Conservation (phyloP, 139 green algal genomes). For the Gonium pectorale region DNA sequence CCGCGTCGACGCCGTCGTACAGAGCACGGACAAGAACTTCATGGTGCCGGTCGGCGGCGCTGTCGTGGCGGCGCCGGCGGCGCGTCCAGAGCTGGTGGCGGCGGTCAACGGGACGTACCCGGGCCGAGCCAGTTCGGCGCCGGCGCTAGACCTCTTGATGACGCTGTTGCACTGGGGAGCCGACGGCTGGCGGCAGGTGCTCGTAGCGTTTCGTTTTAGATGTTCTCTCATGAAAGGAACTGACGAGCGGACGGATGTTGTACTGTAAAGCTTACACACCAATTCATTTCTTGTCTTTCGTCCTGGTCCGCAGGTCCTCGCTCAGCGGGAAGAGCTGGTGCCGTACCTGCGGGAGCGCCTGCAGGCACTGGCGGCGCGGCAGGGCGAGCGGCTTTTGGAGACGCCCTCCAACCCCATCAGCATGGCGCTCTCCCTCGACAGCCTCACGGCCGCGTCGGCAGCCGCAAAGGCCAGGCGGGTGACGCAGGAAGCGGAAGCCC, state of each 20-base stretch:
- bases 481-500: not conserved
- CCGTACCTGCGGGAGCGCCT: constrained; percentile 66
- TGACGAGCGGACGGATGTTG: too few relatives aligned
- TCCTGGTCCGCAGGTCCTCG: constrained; percentile 62
- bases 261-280: too few relatives aligned
- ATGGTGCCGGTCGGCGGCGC: constrained; percentile 94
- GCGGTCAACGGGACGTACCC: constrained; percentile 86
- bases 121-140: constrained; percentile 81
- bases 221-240: too few relatives aligned
- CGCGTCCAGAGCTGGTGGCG: constrained; percentile 65
- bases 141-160: constrained; percentile 92
- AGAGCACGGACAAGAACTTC: constrained; percentile 96
- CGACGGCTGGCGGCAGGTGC: constrained; percentile 68
- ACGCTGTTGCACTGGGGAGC: constrained; percentile 93
- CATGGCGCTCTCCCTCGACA: constrained; percentile 84
- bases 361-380: constrained; percentile 49
- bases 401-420: constrained; percentile 92
- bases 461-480: not conserved
- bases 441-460: not conserved
- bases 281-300: too few relatives aligned
- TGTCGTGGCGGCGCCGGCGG: constrained; percentile 65
- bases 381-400: constrained; percentile 81
- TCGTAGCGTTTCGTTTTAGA: too few relatives aligned
- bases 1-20: constrained; percentile 93
- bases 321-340: constrained; percentile 78